Evolutionary conservation across 139 green algal species (phyloP), one percentile per base, ranked within the genome.

Genomic region (Penium margaritaceum): DNA sequence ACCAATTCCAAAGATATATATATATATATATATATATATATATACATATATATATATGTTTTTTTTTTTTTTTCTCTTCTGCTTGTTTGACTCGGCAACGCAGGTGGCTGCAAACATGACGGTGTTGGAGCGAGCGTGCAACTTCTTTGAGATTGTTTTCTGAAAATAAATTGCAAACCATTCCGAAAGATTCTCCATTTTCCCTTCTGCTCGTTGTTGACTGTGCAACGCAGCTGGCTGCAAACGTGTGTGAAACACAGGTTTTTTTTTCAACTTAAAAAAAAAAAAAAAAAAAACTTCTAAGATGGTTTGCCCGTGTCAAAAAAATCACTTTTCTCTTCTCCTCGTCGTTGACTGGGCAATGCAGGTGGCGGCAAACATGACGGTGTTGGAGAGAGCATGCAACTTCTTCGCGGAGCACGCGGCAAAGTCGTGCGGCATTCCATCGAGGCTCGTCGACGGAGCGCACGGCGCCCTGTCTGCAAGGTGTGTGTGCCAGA

Each of bases 331-430:
- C 46, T 21, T n/a, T 57, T 21, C 46, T 57, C 21, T 57, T 57
- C 46, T 57, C 46, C 21, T n/a, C 46, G 19, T n/a, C 21, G 21
- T 57, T 21, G 19, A 19, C 46, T 57, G 19, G 19, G 19, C 46
- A 19, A 19, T 57, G 14, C 54, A 76, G 68, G 21, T 76, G 21
- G 71, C 71, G 0, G 71, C 71, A 5, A 78, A 78, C 41, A 78
- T 78, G 71, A 78, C 71, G 30, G 71, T 78, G 39, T 27, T 78
- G 34, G 71, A 78, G 71, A 21, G 41, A 1, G 71, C 71, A 35
- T 78, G 71, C 35, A 21, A 15, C 6, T 78, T 76, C 71, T 78
- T 78, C 33, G 71, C 71, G 5, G 61, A 78, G 71, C 62, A 76
- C 36, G 71, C 71, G 33, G 71, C 62, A 37, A 78, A 78, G 63